These are phyloP conservation scores for Termitomyces sp. DNA, from an alignment of 768 basidiomycete genomes.

Conservation along the genomic window DNA sequence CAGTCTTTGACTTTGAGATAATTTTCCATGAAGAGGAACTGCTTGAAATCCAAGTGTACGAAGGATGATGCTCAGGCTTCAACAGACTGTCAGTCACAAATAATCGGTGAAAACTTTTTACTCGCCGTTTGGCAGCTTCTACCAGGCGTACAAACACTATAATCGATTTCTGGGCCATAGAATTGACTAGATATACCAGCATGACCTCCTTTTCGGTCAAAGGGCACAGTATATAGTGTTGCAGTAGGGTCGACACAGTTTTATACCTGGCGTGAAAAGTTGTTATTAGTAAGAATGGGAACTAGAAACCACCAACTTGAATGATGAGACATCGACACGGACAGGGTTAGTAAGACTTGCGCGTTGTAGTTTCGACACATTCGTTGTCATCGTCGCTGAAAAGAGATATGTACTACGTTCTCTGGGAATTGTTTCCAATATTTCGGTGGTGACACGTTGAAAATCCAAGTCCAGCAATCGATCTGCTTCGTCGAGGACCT, in stretches of 20 bases:
- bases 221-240: conserved; percentile 92
- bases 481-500: conserved; percentile 98
- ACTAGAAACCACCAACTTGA: conserved; percentile 51
- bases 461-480: conserved; percentile 93
- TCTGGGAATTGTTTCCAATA: conserved; percentile 89
- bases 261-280: conserved; percentile 60
- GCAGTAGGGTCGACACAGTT: conserved; percentile 88
- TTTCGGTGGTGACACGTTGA: conserved; percentile 88
- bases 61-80: conserved; percentile 77
- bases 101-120: neutral
- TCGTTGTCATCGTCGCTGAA: conserved; percentile 97
- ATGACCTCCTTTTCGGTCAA: conserved; percentile 84
- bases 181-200: conserved; percentile 82
- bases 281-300: neutral
- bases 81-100: no score
- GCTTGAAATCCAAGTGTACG: conserved; percentile 91
- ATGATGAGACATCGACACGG: conserved; percentile 78
- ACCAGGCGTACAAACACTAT: conserved; percentile 96
- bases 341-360: conserved; percentile 88
- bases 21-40: conserved; percentile 89
- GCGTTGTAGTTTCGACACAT: conserved; percentile 90
- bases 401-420: conserved; percentile 92
- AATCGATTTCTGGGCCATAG: conserved; percentile 81
- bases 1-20: conserved; percentile 85
- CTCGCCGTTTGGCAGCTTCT: conserved; percentile 75